Percentiles rank a stretch among this genome's conserved stretches.
Evolutionary conservation across 805 yeast genomes (phyloP).

Genomic region (Candida corydali): DNA sequence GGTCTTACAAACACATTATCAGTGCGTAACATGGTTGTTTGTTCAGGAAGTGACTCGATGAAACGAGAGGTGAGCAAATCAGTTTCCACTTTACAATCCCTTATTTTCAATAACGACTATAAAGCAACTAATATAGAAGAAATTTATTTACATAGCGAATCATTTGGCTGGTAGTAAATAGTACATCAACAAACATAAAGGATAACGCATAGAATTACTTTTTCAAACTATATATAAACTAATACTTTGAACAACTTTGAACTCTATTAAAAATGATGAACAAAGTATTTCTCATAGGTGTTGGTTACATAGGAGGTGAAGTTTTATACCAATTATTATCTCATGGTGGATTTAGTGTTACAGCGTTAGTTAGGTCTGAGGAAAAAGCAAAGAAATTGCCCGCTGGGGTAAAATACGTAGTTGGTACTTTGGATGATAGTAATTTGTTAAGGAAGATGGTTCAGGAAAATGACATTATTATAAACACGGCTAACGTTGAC

Average conservation of each 20-base stretch:
- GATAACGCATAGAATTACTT: neutral
- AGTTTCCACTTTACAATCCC: slow-evolving; percentile 37
- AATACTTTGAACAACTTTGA: neutral
- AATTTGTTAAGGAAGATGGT: slow-evolving; percentile 15
- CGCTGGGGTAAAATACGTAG: slow-evolving; percentile 15
- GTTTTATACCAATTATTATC: slow-evolving; percentile 17
- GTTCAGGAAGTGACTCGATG: slow-evolving; percentile 44
- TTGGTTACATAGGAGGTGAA: slow-evolving; percentile 19
- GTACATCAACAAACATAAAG: slow-evolving; percentile 2
- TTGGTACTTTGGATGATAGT: slow-evolving; percentile 19
- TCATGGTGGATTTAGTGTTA: slow-evolving; percentile 13
- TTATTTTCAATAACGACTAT: slow-evolving; percentile 26
- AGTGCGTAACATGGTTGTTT: slow-evolving; percentile 37
- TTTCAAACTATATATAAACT: slow-evolving; percentile 1
- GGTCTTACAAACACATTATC: slow-evolving; percentile 13
- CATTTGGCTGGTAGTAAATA: slow-evolving; percentile 40
- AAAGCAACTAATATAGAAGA: slow-evolving; percentile 31
- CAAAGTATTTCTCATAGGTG: slow-evolving; percentile 24
- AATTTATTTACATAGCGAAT: slow-evolving; percentile 48
- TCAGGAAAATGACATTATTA: slow-evolving; percentile 20
- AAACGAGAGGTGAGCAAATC: slow-evolving; percentile 35
- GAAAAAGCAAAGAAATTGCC: slow-evolving; percentile 15
- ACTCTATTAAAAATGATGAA: slow-evolving; percentile 9
- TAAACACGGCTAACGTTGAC: slow-evolving; percentile 29
- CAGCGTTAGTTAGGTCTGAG: slow-evolving; percentile 20